Base-by-base conservation (phyloP, 768 basidiomycete species). In the Termitomyces sp. region DNA sequence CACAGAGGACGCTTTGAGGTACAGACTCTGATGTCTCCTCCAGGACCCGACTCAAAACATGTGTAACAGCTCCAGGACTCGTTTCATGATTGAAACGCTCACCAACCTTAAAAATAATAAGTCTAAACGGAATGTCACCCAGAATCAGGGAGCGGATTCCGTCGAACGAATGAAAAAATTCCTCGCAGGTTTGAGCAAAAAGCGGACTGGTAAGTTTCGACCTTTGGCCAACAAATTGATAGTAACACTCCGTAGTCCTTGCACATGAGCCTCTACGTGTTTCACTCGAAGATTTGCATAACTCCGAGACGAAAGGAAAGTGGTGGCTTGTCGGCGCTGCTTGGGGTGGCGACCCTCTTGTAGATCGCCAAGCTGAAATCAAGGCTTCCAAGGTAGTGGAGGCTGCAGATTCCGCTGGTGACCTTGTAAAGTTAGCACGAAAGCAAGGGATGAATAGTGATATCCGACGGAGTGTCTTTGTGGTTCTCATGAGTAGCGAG, bases 371-470 rank as follows among this genome's bases (percentile, higher is more conserved):
- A 54, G 76, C 70, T 4, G 68, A 70, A 27, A 62, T 66, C 39
- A 63, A 67, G 20, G 67, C 67, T 32, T 45, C 58, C 3, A 56
- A 65, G 4, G 45, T 62, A 41, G 57, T 64, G 33, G 60, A 48
- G 39, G 62, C 59, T 16, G 61, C 59, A 9, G 67, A 67, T 39
- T 63, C 65, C 4, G 63, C 65, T 27, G 75, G 71, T 41, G 67
- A 73, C 5, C 73, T 98, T 31, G 59, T 88, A 36, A 88, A 86
- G 61, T 78, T 98, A n/a, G 96, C 97, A 4, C 80, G 84, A 60
- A 88, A 86, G 66, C 97, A 99, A 67, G 97, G 97, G 20, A 98
- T 99, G 96, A 99, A 99, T 65, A 98, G 95, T 2, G 97, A 98
- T 62, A 87, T 98, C 36, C 81, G 96, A 35, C 77, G 93, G 57